Evolutionary conservation across 129 eudicot species (phyloP).

Genomic region (Tagetes erecta): DNA sequence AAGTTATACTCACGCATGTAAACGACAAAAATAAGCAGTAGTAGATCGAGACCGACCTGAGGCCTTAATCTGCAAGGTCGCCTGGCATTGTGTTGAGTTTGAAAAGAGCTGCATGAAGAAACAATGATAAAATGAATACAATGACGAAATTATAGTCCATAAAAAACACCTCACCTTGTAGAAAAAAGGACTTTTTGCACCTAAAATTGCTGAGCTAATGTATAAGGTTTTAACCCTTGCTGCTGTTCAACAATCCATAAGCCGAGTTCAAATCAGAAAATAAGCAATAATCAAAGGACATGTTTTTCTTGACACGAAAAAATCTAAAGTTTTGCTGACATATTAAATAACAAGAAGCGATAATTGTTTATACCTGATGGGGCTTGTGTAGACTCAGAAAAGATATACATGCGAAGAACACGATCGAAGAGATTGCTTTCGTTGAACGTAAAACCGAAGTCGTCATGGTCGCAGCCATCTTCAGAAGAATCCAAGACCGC

Average conservation of each 20-base stretch:
- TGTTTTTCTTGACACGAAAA: no score
- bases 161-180: constrained; percentile 56
- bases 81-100: constrained; percentile 61
- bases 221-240: constrained; percentile 57
- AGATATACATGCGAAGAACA: constrained; percentile 54
- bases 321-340: no score
- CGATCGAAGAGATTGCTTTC: constrained; percentile 83
- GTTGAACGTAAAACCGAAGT: constrained; percentile 79
- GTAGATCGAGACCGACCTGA: constrained; percentile 47
- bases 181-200: constrained; percentile 83
- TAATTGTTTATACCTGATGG: neutral
- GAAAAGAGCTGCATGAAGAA: constrained; percentile 58
- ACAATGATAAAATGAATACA: no score
- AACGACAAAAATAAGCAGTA: no score
- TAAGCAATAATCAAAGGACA: no score
- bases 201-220: constrained; percentile 75
- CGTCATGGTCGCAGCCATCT: neutral
- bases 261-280: neutral
- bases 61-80: constrained; percentile 61
- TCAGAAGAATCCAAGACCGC: no score
- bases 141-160: neutral
- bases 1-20: no score
- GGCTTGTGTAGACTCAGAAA: constrained; percentile 38
- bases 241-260: constrained; percentile 43
- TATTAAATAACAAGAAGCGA: no score